Conservation (phyloP, 345 rosid genomes). For the Brassica carinata region DNA sequence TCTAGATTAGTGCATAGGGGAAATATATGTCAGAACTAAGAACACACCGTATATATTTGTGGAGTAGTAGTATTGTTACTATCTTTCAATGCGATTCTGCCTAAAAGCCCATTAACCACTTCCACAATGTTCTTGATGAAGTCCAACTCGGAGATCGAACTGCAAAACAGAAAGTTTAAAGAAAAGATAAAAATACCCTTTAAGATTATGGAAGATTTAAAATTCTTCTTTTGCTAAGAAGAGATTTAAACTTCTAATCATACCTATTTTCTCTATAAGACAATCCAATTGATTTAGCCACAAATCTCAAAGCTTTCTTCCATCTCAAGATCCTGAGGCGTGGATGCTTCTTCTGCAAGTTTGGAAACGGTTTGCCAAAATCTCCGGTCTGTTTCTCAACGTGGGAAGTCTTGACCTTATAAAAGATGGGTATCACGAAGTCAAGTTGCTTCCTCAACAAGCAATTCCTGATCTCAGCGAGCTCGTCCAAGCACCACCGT, state of each 20-base stretch:
- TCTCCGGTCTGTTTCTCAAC: neutral
- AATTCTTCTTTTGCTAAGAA: too few relatives aligned
- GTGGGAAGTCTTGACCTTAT: neutral
- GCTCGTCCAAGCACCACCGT: neutral
- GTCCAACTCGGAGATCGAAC: neutral
- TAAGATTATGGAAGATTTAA: neutral
- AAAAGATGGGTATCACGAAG: neutral
- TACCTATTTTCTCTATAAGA: neutral
- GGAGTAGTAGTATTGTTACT: neutral
- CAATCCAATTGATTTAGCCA: neutral
- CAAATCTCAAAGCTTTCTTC: neutral
- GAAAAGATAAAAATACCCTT: neutral
- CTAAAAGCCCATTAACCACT: neutral
- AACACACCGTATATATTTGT: neutral
- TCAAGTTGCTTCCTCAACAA: neutral
- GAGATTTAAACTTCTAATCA: neutral
- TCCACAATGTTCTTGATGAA: neutral
- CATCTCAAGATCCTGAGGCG: neutral
- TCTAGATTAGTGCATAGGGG: too few relatives aligned
- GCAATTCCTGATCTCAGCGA: neutral
- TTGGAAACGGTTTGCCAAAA: neutral
- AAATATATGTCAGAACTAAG: neutral
- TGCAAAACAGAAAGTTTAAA: neutral
- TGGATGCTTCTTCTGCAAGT: neutral
- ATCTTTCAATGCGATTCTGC: neutral